phyloP scores from a whole-genome alignment of 805 yeast species.

The Yarrowia alimentaria region DNA sequence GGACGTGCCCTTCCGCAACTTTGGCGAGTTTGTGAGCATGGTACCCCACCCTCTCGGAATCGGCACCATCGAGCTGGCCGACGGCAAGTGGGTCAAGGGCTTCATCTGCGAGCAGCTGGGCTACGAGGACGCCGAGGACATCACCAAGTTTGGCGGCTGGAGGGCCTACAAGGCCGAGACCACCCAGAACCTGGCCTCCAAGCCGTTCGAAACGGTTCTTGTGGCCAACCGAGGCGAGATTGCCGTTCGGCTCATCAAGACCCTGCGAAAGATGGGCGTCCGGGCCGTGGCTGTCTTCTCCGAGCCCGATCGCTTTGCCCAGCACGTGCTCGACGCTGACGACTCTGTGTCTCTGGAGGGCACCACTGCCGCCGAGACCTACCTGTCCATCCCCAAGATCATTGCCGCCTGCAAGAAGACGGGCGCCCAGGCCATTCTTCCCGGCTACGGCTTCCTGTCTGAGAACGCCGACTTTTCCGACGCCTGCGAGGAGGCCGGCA shows the following conservation, averaged over 20 bases:
- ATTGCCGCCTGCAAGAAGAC: conserved; percentile 79
- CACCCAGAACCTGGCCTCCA: conserved; percentile 41
- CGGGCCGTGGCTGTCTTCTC: conserved; percentile 85
- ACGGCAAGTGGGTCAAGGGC: conserved; percentile 85
- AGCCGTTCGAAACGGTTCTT: conserved; percentile 78
- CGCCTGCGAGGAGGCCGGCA: conserved; percentile 75
- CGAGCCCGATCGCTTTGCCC: conserved; percentile 83
- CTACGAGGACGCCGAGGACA: conserved; percentile 69
- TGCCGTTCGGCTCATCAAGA: conserved; percentile 89
- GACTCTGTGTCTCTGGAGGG: conserved; percentile 78
- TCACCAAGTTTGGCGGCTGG: conserved; percentile 91
- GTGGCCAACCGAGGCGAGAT: conserved; percentile 98
- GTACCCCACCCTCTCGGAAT: conserved; percentile 95
- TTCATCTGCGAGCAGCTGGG: conserved; percentile 94
- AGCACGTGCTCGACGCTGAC: conserved; percentile 83
- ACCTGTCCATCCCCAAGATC: conserved; percentile 80
- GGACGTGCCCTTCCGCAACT: conserved; percentile 70
- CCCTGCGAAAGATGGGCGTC: conserved; percentile 77
- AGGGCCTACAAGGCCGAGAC: conserved; percentile 50
- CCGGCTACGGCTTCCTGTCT: conserved; percentile 95
- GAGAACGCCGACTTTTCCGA: conserved; percentile 97
- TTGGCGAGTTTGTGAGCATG: conserved; percentile 81
- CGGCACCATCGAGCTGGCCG: conserved; percentile 80
- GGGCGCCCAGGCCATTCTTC: conserved; percentile 91
- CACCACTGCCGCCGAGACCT: conserved; percentile 83